phyloP scores from a whole-genome alignment of 2,329 filamentous ascomycete genomes.

The Fusarium sp. region DNA sequence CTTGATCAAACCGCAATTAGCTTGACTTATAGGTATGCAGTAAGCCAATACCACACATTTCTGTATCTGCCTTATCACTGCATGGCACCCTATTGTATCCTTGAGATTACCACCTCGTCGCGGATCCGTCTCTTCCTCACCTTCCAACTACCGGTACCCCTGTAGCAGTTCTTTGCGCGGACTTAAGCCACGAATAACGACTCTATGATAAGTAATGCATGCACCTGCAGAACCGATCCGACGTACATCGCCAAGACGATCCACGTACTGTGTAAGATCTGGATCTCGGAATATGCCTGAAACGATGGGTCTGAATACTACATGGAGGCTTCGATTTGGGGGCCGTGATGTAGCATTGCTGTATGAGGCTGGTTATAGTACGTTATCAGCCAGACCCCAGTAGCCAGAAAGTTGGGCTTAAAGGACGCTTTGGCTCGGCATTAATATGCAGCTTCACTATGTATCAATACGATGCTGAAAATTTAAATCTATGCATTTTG shows the following conservation, averaged over 20 bases:
- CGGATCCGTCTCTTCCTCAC: background rate
- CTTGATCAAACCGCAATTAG: background rate
- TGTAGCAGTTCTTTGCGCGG: background rate
- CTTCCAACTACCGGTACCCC: background rate
- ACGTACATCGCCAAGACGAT: background rate
- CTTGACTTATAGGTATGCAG: background rate
- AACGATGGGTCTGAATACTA: background rate
- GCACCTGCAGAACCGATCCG: background rate
- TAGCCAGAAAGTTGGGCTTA: background rate
- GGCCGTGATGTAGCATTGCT: background rate
- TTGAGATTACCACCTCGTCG: background rate
- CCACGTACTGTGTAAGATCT: background rate
- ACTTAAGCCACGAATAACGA: background rate
- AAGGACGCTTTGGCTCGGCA: background rate
- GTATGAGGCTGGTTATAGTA: background rate
- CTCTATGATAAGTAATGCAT: background rate
- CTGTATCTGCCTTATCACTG: background rate
- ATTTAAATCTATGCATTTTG: slow-evolving; percentile 26
- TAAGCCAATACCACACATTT: background rate
- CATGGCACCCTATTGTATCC: background rate
- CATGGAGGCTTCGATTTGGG: background rate
- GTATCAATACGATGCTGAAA: background rate
- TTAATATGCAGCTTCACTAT: background rate
- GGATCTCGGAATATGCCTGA: background rate
- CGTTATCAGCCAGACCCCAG: no score